Base-by-base conservation (phyloP, 2,329 filamentous ascomycete species). In the Ophiostoma himal-ulmi region DNA sequence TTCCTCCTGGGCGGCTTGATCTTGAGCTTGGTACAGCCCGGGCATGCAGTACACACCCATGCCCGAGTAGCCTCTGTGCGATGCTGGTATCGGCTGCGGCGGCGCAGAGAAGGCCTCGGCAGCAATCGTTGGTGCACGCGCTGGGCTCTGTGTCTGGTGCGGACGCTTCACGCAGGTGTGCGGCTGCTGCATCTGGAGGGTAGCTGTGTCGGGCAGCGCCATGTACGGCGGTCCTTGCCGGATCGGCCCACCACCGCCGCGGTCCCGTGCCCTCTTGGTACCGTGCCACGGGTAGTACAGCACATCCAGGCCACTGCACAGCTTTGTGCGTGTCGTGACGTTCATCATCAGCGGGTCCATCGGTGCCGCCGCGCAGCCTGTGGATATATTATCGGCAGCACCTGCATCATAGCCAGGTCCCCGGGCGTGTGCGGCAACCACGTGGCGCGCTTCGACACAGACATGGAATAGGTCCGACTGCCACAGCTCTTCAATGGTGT, bases 251-350 rank as follows among this genome's bases (percentile, higher is more conserved):
- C 26, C 52, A 14, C 66, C 26, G 41, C 48, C 54, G 8, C 60
- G 67, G 8, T 52, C 39, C 1, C 36, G 62, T 6, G 41, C 22
- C 13, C 14, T 8, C 30, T 57, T 62, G 8, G n/a, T 37, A 36
- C 72, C 73, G 3, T 64, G 68, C 73, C 73, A 74, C 4, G 72
- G 72, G 11, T 68, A 71, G 70, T 73, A 74, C 20, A 73, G 65
- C 52, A 72, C 66, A 34, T 74, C 73, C 10, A 57, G 17, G 30
- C 68, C 68, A 7, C 64, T n/a, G 0, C 22, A 41, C 13, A 73
- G 69, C 8, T 65, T 54, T 0, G 67, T 22, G 4, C 48, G 68
- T 14, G 72, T 69, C 14, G 71, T 68, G 13, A 68, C 36, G 14
- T 68, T 64, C 54, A 41, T 1, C n/a, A 14, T 8, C 62, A 26